A percentile compares a stretch with the other conserved stretches of the same genome.
These are phyloP conservation scores for Suillus discolor DNA, from an alignment of 768 basidiomycete genomes.

Conservation along the genomic window DNA sequence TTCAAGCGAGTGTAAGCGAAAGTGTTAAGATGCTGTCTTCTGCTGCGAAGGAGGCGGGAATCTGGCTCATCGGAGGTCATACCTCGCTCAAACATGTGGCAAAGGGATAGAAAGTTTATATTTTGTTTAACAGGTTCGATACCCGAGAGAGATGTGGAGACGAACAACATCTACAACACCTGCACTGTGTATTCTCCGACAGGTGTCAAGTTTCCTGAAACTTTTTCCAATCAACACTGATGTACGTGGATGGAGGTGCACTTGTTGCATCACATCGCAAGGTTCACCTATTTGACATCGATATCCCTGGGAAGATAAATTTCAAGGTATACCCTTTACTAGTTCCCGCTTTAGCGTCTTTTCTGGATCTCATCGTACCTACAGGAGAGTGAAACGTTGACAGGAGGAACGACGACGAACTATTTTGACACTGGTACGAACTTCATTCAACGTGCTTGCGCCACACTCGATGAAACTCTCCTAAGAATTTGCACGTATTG, in stretches of 20 bases:
- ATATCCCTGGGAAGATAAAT: slow-evolving; percentile 89
- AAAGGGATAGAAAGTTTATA: background rate
- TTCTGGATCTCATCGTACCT: slow-evolving; percentile 11
- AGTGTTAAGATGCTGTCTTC: slow-evolving; percentile 81
- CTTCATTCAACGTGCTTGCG: background rate
- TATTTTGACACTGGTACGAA: slow-evolving; percentile 83
- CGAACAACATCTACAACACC: slow-evolving; percentile 86
- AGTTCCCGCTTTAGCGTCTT: background rate
- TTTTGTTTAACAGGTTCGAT: slow-evolving; percentile 72
- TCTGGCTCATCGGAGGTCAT: slow-evolving; percentile 93
- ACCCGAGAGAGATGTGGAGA: slow-evolving; percentile 71
- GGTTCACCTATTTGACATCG: slow-evolving; percentile 96
- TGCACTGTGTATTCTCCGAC: slow-evolving; percentile 87
- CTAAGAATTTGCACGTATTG: slow-evolving; percentile 94
- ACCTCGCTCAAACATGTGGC: slow-evolving; percentile 10
- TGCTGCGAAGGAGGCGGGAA: slow-evolving; percentile 72
- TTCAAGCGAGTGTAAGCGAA: slow-evolving; percentile 60
- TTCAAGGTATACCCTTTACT: slow-evolving; percentile 64
- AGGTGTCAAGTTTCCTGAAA: slow-evolving; percentile 41
- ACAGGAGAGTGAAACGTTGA: slow-evolving; percentile 88
- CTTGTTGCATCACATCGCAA: slow-evolving; percentile 90
- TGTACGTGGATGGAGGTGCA: slow-evolving; percentile 54
- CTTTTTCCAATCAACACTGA: background rate
- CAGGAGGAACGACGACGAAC: slow-evolving; percentile 71
- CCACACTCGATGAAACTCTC: background rate